Conservation (phyloP, 768 basidiomycete species). For the Bullera alba region DNA sequence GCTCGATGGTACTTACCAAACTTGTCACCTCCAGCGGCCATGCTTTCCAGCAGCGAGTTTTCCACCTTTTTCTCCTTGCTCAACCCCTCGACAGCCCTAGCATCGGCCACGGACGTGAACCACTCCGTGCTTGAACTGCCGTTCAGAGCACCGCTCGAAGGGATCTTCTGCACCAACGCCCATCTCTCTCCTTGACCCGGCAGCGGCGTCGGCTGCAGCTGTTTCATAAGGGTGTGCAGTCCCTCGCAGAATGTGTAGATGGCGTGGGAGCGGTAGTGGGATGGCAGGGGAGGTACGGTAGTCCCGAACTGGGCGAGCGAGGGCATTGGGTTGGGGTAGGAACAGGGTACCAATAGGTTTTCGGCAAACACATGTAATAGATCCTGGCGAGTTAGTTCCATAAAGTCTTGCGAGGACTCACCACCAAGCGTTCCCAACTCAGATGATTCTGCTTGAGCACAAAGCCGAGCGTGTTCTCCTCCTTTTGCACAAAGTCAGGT, state of each 20-base stretch:
- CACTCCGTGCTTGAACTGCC: slow-evolving; percentile 20
- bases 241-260: slow-evolving; percentile 35
- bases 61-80: slow-evolving; percentile 2
- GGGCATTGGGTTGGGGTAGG: slow-evolving; percentile 35
- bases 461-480: slow-evolving; percentile 34
- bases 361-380: slow-evolving; percentile 27
- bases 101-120: slow-evolving; percentile 28
- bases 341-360: slow-evolving; percentile 29
- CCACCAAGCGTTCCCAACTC: slow-evolving; percentile 34
- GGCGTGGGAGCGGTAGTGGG: slow-evolving; percentile 28
- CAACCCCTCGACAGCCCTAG: slow-evolving; percentile 11
- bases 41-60: slow-evolving; percentile 10
- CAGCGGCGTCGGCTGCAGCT: slow-evolving; percentile 16
- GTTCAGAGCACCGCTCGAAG: slow-evolving; percentile 1
- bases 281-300: slow-evolving; percentile 27
- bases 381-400: slow-evolving; percentile 12
- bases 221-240: slow-evolving; percentile 19
- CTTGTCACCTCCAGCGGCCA: slow-evolving; percentile 17
- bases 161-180: slow-evolving; percentile 31
- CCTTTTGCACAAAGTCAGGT: slow-evolving; percentile 21
- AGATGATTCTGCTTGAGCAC: slow-evolving; percentile 20
- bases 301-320: slow-evolving; percentile 23
- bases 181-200: slow-evolving; percentile 14
- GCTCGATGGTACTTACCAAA: slow-evolving; percentile 22
- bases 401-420: slow-evolving; percentile 10